phyloP scores from a whole-genome alignment of 2,329 filamentous ascomycete genomes.

The Epichloe coenophiala region DNA sequence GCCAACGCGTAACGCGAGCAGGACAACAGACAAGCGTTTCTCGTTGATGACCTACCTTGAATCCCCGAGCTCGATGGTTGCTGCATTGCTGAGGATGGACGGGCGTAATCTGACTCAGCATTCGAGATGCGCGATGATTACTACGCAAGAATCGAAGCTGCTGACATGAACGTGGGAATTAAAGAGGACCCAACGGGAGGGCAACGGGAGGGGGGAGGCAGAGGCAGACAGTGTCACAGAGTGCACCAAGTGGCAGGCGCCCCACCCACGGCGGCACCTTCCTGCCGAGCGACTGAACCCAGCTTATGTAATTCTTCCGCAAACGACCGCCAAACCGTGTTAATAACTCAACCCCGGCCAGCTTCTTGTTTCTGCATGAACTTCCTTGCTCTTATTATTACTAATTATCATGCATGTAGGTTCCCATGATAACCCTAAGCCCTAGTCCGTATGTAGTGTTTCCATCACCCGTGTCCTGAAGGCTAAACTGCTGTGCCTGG shows the following conservation, averaged over 20 bases:
- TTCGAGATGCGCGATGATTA: constrained; percentile 10
- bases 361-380: too few relatives aligned
- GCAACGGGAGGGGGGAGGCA: background rate
- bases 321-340: background rate
- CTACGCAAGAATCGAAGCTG: constrained; percentile 11
- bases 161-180: constrained; percentile 11
- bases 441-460: too few relatives aligned
- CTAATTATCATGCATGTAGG: too few relatives aligned
- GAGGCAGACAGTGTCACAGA: too few relatives aligned
- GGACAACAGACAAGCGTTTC: constrained; percentile 4
- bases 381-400: too few relatives aligned
- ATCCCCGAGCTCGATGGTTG: constrained; percentile 10
- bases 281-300: background rate
- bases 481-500: too few relatives aligned
- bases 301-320: constrained; percentile 2
- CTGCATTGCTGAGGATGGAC: constrained; percentile 8
- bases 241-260: too few relatives aligned
- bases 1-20: background rate
- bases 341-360: background rate
- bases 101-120: constrained; percentile 12
- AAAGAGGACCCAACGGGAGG: constrained; percentile 5
- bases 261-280: too few relatives aligned
- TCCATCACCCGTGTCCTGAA: too few relatives aligned
- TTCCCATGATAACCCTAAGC: too few relatives aligned
- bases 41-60: constrained; percentile 9